Conservation (phyloP, 2,329 filamentous ascomycete genomes). For the Pyrenophora tritici-repentis region DNA sequence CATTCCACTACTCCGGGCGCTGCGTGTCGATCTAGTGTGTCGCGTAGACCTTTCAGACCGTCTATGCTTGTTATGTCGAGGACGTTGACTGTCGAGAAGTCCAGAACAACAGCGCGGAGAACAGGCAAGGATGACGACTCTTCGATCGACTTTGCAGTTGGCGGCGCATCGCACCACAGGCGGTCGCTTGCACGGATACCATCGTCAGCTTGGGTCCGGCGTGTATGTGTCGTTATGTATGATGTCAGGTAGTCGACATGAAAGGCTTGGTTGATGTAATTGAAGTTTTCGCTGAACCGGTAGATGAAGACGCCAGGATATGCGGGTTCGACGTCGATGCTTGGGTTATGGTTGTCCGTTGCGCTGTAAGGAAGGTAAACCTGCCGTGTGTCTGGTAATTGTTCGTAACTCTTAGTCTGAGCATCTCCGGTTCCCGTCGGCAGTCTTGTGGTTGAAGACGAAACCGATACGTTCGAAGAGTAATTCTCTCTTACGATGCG, state of each 20-base stretch:
- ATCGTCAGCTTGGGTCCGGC: conserved; percentile 25
- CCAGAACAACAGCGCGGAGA: conserved; percentile 60
- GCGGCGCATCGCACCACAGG: conserved; percentile 60
- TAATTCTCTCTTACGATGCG: conserved; percentile 52
- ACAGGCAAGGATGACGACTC: conserved; percentile 46
- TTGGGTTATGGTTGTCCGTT: conserved; percentile 64
- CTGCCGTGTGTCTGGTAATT: conserved; percentile 9
- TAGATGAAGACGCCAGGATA: conserved; percentile 89
- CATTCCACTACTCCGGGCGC: conserved; percentile 45
- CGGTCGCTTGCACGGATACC: conserved; percentile 46
- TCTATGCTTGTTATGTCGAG: conserved; percentile 63
- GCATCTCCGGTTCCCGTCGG: conserved; percentile 41
- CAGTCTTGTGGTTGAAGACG: conserved; percentile 45
- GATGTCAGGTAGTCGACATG: conserved; percentile 77
- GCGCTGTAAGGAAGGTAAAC: conserved; percentile 45
- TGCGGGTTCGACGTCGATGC: conserved; percentile 64
- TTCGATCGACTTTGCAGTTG: conserved; percentile 33
- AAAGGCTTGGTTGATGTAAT: conserved; percentile 87
- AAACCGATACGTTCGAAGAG: conserved; percentile 42
- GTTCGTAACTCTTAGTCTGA: background rate
- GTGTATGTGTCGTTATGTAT: conserved; percentile 62
- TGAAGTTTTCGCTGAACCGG: conserved; percentile 88
- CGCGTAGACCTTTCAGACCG: conserved; percentile 59
- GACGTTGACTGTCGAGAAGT: conserved; percentile 61
- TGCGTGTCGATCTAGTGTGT: conserved; percentile 59